Evolutionary conservation across 2,329 filamentous ascomycete species (phyloP).

Genomic region (Hymenoscyphus linearis): DNA sequence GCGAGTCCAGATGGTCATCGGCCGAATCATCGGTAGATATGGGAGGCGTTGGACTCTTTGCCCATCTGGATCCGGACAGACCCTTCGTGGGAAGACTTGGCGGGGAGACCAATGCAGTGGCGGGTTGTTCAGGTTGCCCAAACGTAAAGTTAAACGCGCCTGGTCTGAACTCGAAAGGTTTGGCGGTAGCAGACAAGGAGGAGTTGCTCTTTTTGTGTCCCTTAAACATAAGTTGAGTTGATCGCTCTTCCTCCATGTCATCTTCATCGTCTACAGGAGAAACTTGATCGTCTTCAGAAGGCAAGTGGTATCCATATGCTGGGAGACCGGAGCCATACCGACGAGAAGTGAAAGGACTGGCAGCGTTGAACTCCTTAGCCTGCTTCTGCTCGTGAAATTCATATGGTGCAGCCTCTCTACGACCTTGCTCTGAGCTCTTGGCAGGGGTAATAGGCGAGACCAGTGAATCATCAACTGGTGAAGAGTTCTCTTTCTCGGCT

Average conservation of each 20-base stretch:
- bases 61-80: conserved; percentile 28
- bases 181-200: conserved; percentile 66
- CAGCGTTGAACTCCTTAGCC: conserved; percentile 34
- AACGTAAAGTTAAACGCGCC: conserved; percentile 27
- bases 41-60: conserved; percentile 27
- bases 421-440: conserved; percentile 41
- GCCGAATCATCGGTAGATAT: conserved; percentile 13
- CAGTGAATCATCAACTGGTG: conserved; percentile 17
- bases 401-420: conserved; percentile 53
- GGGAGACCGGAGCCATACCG: conserved; percentile 27
- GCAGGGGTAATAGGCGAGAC: conserved; percentile 25
- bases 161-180: conserved; percentile 51
- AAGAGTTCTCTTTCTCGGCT: conserved; percentile 31
- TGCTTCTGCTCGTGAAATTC: conserved; percentile 48
- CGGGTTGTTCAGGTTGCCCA: conserved; percentile 12
- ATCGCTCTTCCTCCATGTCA: background rate
- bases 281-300: conserved; percentile 29
- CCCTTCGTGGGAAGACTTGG: conserved; percentile 14
- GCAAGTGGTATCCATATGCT: conserved; percentile 23
- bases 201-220: conserved; percentile 41
- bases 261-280: conserved; percentile 14
- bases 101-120: conserved; percentile 7
- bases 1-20: conserved; percentile 18
- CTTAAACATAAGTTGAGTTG: conserved; percentile 19
- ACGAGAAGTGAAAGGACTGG: conserved; percentile 26